Evolutionary conservation across 352 stramenopile species (phyloP), one percentile per base, ranked within the genome.

Genomic region (Phytopythium ostracodes): DNA sequence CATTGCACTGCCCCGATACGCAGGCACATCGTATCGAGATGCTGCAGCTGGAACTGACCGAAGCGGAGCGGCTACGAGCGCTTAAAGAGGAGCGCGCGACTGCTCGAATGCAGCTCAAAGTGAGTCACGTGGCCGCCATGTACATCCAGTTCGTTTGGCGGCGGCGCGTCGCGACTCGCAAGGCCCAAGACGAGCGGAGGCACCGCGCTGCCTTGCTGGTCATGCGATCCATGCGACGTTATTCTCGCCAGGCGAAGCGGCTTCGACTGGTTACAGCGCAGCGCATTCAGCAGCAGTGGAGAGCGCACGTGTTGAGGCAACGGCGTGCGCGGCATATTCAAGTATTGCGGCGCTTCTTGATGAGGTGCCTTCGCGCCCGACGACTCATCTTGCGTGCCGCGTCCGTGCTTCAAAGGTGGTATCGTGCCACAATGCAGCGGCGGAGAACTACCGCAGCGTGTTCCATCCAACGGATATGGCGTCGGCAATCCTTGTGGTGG

Each of bases 101-200:
- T 6, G 77, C 67, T 1, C 76, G 81, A 18, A 88, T 89, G 79
- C 53, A 67, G 24, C 68, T 77, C 25, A 87, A 89, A 49, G 68
- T 91, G 18, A 62, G 84, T 31, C 73, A 89, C 38, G 78, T 88
- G 18, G 81, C 83, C 9, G 81, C 79, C 2, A 73, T 77, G 0
- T 91, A 88, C 65, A 87, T 92, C 44, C 83, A 92, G 60, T 79
- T 86, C 55, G 54, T 87, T 29, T 89, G 76, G 72, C 72, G 81
- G 7, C 71, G 67, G 2, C 72, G 66, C 24, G 47, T 64, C 60
- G 53, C 62, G 50, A 36, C 57, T 0, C 47, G 44, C n/a, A 15
- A 33, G 40, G 62, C 75, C 49, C 25, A 59, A 50, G 44, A 51
- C 5, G 25, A 67, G 35, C 61, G 68, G 51, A 42, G 31, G 25